Evolutionary conservation across 495 filamentous ascomycete genomes (phyloP).

Genomic region (Neurospora discreta): DNA sequence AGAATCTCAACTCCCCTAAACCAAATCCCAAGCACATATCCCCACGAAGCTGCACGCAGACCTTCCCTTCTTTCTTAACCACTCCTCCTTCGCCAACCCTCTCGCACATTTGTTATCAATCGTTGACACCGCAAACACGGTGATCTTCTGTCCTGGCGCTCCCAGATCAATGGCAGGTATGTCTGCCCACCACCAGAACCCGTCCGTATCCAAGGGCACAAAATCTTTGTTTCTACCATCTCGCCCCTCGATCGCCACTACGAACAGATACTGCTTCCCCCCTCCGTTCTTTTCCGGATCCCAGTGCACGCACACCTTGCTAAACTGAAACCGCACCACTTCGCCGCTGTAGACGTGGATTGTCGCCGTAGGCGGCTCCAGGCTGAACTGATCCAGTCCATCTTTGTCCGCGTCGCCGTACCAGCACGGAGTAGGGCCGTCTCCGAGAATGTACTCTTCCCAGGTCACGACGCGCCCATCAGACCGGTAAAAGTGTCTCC

Average conservation of each 20-base stretch:
- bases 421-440: slow-evolving; percentile 41
- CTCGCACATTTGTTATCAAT: slow-evolving; percentile 54
- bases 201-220: slow-evolving; percentile 53
- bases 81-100: slow-evolving; percentile 59
- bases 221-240: slow-evolving; percentile 61
- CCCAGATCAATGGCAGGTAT: slow-evolving; percentile 55
- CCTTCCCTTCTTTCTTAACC: slow-evolving; percentile 44
- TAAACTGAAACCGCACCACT: slow-evolving; percentile 62
- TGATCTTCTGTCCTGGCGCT: slow-evolving; percentile 52
- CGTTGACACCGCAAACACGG: slow-evolving; percentile 49
- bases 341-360: slow-evolving; percentile 42
- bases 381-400: slow-evolving; percentile 49
- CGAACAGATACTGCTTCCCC: slow-evolving; percentile 51
- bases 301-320: slow-evolving; percentile 71
- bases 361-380: slow-evolving; percentile 45
- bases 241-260: slow-evolving; percentile 51
- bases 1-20: slow-evolving; percentile 19
- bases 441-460: slow-evolving; percentile 67
- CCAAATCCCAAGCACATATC: slow-evolving; percentile 62
- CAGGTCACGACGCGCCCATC: slow-evolving; percentile 43
- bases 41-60: slow-evolving; percentile 50
- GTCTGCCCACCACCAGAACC: slow-evolving; percentile 64
- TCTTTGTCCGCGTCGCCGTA: slow-evolving; percentile 42
- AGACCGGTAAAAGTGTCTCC: slow-evolving; percentile 54
- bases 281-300: slow-evolving; percentile 50